Conservation (phyloP, 257 asterid species). For the Orobanche coerulescens region DNA sequence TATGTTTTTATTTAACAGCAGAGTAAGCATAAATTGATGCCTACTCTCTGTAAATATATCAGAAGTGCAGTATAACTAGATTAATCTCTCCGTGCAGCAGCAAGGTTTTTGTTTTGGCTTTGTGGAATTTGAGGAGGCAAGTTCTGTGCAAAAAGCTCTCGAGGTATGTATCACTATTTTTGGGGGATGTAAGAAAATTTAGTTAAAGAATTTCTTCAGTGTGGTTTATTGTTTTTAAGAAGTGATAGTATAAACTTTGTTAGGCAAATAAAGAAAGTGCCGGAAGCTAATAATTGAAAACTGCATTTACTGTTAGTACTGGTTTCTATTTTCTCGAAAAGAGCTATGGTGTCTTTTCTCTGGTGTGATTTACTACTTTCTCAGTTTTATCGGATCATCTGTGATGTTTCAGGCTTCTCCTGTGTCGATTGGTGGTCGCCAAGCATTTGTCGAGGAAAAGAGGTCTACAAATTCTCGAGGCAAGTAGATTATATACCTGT, state of each 20-base stretch:
- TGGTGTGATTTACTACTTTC: not conserved
- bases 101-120: conserved; percentile 65
- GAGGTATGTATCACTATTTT: conserved; percentile 43
- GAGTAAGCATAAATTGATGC: not conserved
- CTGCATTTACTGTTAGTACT: not conserved
- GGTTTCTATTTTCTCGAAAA: too few relatives aligned
- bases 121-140: conserved; percentile 69
- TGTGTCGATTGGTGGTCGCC: conserved; percentile 55
- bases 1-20: not conserved
- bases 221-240: not conserved
- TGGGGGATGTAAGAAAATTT: not conserved
- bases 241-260: not conserved
- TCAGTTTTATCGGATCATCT: not conserved
- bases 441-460: conserved; percentile 70
- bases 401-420: conserved; percentile 69
- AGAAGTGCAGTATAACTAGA: conserved; percentile 11
- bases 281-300: not conserved
- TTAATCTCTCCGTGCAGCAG: conserved; percentile 31
- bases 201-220: not conserved
- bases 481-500: conserved; percentile 24
- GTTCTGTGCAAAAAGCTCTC: conserved; percentile 51
- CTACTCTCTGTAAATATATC: not conserved
- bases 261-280: not conserved
- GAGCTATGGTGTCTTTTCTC: not conserved
- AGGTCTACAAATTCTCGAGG: conserved; percentile 87